Conservation (phyloP, 257 asterid species). For the Nicotiana tomentosiformis region DNA sequence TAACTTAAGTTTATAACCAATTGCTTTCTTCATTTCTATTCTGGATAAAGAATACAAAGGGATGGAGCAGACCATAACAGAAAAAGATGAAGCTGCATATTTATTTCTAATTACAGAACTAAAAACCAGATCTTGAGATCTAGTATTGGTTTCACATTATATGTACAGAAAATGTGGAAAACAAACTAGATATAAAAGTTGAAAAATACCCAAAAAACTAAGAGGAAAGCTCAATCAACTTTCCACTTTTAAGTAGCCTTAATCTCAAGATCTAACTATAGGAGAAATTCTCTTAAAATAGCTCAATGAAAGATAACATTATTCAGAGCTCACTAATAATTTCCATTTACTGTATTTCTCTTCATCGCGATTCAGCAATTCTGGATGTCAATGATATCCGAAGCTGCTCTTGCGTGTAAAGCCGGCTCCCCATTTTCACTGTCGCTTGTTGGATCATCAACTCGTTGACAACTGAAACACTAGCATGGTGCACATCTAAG, state of each 20-base stretch:
- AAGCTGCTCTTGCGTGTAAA: slow-evolving; percentile 68
- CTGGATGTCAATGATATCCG: slow-evolving; percentile 50
- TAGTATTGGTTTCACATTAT: slow-evolving; percentile 9
- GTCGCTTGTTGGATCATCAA: slow-evolving; percentile 79
- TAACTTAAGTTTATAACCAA: neutral
- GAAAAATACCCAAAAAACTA: neutral
- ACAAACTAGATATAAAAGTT: neutral
- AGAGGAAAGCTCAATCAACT: slow-evolving; percentile 10
- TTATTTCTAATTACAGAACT: neutral
- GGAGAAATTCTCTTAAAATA: neutral
- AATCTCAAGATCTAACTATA: neutral
- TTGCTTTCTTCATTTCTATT: neutral
- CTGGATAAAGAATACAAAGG: neutral
- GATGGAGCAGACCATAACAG: neutral
- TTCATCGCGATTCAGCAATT: slow-evolving; percentile 36
- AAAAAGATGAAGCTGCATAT: neutral
- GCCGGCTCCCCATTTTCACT: slow-evolving; percentile 66
- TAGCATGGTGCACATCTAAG: slow-evolving; percentile 70
- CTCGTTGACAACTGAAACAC: slow-evolving; percentile 72
- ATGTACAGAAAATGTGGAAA: slow-evolving; percentile 7
- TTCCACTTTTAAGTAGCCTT: neutral
- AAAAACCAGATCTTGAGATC: neutral
- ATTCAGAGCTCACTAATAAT: slow-evolving; percentile 6
- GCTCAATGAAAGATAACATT: neutral
- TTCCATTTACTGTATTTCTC: neutral